Base-by-base conservation (phyloP, 164 flowering plant genomes). In the Magnolia changhungtana region DNA sequence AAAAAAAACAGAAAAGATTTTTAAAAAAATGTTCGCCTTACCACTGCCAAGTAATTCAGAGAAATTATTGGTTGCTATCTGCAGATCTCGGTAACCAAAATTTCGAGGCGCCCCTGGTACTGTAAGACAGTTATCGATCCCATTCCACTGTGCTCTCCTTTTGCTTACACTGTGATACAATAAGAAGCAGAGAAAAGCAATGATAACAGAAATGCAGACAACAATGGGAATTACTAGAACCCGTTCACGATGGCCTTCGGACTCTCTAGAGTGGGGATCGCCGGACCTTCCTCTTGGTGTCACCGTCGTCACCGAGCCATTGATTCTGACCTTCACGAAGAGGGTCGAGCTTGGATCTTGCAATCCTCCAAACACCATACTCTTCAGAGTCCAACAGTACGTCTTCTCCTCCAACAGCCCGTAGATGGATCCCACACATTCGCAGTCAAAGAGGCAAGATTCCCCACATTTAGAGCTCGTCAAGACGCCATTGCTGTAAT, bases 371-470 rank as follows among this genome's bases (percentile, higher is more conserved):
- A 88, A 96, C 61, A 90, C 89, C 84, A 96, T 75, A 71, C 86
- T 88, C 80, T 80, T 90, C 80, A 93, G 78, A 13, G 92, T 78
- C 99, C 98, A 96, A 81, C 98, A 94, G 61, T 92, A 93, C 8
- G 96, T 79, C 61, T 83, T 90, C 81, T 92, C 98, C 74, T 91
- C 94, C 72, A 85, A 81, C 5, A 93, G 86, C 63, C 98, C 97
- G 72, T 92, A 96, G 50, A 96, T 89, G 1, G 98, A 92, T 67
- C 95, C 98, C 67, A 92, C 89, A 78, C 99, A 93, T 0, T 91
- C 85, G 64, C 99, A 96, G 65, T 89, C 89, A 0, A 89, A 81
- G 63, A 89, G 78, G 77, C 99, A 96, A 63, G 88, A 86, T 52
- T 90, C 93, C 0, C 98, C 95, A 71, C 99, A 96, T 37, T 82